Evolutionary conservation across 495 filamentous ascomycete genomes (phyloP), one percentile per base, ranked within the genome.

Genomic region (Aspergillus incahuasiensis): DNA sequence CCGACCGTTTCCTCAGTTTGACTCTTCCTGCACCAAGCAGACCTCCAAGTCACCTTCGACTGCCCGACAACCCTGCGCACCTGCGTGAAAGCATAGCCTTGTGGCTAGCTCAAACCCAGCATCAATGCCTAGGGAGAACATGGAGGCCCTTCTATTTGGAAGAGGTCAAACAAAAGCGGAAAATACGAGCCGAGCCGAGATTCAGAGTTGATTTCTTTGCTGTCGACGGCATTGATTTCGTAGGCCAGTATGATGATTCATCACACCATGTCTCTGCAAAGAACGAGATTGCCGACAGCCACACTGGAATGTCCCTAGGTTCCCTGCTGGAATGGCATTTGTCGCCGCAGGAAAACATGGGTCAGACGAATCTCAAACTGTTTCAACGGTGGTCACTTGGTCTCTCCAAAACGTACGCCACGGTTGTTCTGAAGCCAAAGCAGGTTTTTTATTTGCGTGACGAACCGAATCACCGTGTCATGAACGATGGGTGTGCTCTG

Each of bases 401-500:
- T 1, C 53, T 69, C 15, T 75, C 68, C 3, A 77, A 78, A 46
- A 83, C 78, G 1, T 73, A 56, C 11, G 73, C 75, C 4, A 84
- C 81, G 0, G 57, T 82, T 3, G 54, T 63, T 0, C 66, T 87
- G 21, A 58, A 60, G 11, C 74, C 73, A 38, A 38, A 59, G 6
- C 71, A 81, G 46, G 69, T 86, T 32, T 41, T 66, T 15, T 60
- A 62, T 16, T 46, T 74, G 28, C 32, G 45, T 13, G 70, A 79
- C 51, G 48, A 54, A 16, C 60, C 62, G 8, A 57, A 20, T n/a
- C 55, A 60, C 6, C 51, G 65, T 12, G 79, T 87, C 0, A 95
- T 95, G 90, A 91, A 91, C 57, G 89, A 95, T 61, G 89, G 90
- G 5, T 89, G 89, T 48, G 87, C 82, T 13, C 69, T 84, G 24